Conservation (phyloP, 345 rosid species). For the Aquilaria yunnanensis region DNA sequence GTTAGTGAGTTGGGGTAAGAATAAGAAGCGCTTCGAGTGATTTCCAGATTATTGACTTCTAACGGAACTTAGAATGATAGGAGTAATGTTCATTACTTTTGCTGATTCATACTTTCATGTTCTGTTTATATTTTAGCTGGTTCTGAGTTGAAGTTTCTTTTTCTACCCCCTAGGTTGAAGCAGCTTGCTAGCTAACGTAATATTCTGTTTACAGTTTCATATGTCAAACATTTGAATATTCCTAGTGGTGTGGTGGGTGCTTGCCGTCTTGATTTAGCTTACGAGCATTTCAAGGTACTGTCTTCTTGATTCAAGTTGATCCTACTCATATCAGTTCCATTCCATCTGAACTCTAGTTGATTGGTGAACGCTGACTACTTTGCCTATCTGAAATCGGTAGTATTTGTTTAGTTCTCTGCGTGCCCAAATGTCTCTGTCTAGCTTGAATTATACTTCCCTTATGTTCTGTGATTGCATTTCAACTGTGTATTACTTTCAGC, state of each 20-base stretch:
- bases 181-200: constrained; percentile 9
- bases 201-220: constrained; percentile 46
- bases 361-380: constrained; percentile 3
- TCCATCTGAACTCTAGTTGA: neutral
- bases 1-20: too few relatives aligned
- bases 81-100: too few relatives aligned
- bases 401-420: too few relatives aligned
- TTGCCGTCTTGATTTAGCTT: constrained; percentile 97
- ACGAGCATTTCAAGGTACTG: constrained; percentile 92
- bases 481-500: too few relatives aligned
- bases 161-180: neutral
- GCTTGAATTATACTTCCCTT: too few relatives aligned
- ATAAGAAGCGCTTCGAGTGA: neutral
- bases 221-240: constrained; percentile 79
- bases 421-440: too few relatives aligned
- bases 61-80: neutral
- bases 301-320: constrained; percentile 7
- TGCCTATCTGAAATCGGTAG: neutral
- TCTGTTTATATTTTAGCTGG: neutral
- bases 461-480: too few relatives aligned
- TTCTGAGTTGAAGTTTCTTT: neutral
- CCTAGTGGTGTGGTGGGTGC: constrained; percentile 97
- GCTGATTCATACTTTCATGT: too few relatives aligned
- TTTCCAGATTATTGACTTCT: neutral
- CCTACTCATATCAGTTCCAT: constrained; percentile 5